phyloP scores from a whole-genome alignment of 2,329 filamentous ascomycete genomes.

The Monosporascus sp. region DNA sequence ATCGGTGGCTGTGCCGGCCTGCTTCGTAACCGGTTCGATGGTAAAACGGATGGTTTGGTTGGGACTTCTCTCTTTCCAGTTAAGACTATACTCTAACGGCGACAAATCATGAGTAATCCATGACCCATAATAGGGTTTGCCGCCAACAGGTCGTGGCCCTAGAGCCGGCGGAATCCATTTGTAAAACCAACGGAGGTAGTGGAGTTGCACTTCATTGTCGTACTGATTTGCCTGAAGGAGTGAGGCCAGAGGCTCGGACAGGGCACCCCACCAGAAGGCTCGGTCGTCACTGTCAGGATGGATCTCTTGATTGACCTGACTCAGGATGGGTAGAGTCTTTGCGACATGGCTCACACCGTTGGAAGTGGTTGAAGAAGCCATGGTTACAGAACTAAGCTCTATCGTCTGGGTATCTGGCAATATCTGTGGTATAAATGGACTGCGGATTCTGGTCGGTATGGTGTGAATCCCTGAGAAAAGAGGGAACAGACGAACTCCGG shows the following conservation, averaged over 20 bases:
- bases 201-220: not conserved
- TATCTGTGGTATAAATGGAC: too few relatives aligned
- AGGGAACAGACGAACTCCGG: too few relatives aligned
- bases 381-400: too few relatives aligned
- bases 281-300: too few relatives aligned
- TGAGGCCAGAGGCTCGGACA: not conserved
- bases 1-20: slow-evolving; percentile 2
- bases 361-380: too few relatives aligned
- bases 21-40: not conserved
- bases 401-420: too few relatives aligned
- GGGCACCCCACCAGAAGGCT: slow-evolving; percentile 16
- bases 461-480: too few relatives aligned
- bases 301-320: too few relatives aligned
- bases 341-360: too few relatives aligned
- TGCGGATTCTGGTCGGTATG: too few relatives aligned
- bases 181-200: slow-evolving; percentile 7
- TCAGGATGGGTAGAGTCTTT: too few relatives aligned
- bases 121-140: not conserved
- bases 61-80: slow-evolving; percentile 7
- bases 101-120: slow-evolving; percentile 2
- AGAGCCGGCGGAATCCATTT: not conserved
- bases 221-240: slow-evolving; percentile 1
- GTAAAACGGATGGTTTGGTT: slow-evolving; percentile 5
- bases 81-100: slow-evolving; percentile 4
- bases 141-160: slow-evolving; percentile 1